phyloP scores from a whole-genome alignment of 768 basidiomycete genomes.

The Pisolithus orientalis region DNA sequence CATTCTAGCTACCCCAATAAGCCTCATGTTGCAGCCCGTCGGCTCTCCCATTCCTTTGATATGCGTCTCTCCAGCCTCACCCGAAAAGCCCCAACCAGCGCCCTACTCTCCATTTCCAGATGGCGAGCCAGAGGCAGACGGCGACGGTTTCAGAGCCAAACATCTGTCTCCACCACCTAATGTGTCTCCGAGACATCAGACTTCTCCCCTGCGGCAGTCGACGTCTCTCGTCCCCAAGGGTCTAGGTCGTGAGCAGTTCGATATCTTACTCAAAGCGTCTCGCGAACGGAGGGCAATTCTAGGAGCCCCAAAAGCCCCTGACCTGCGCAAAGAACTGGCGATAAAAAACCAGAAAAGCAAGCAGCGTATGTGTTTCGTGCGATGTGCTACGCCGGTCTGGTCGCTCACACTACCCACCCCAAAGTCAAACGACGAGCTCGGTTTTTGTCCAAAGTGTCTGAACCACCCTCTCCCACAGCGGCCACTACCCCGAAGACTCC shows the following conservation, averaged over 20 bases:
- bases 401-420: slow-evolving; percentile 2
- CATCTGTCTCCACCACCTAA: slow-evolving; percentile 46
- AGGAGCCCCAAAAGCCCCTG: slow-evolving; percentile 41
- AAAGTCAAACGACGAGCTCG: slow-evolving; percentile 69
- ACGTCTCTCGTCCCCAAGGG: slow-evolving; percentile 40
- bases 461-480: slow-evolving; percentile 59
- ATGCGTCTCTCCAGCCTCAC: slow-evolving; percentile 61
- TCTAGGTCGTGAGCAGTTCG: slow-evolving; percentile 57
- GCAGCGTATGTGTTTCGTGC: slow-evolving; percentile 47
- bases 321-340: slow-evolving; percentile 71
- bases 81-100: slow-evolving; percentile 43
- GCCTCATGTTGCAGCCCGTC: slow-evolving; percentile 34
- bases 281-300: slow-evolving; percentile 46
- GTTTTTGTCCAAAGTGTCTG: slow-evolving; percentile 68
- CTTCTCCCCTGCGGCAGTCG: slow-evolving; percentile 45
- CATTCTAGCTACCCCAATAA: slow-evolving; percentile 16
- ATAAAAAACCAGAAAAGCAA: slow-evolving; percentile 67
- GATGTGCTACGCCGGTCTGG: not conserved
- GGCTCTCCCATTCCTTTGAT: slow-evolving; percentile 55
- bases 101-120: slow-evolving; percentile 59
- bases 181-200: slow-evolving; percentile 28
- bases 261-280: slow-evolving; percentile 55
- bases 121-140: slow-evolving; percentile 26
- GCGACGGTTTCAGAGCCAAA: slow-evolving; percentile 51
- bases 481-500: slow-evolving; percentile 55